A percentile compares a stretch with the other conserved stretches of the same genome.
phyloP scores from a whole-genome alignment of 192 early-diverging fungal genomes.

The Phycomyces nitens region DNA sequence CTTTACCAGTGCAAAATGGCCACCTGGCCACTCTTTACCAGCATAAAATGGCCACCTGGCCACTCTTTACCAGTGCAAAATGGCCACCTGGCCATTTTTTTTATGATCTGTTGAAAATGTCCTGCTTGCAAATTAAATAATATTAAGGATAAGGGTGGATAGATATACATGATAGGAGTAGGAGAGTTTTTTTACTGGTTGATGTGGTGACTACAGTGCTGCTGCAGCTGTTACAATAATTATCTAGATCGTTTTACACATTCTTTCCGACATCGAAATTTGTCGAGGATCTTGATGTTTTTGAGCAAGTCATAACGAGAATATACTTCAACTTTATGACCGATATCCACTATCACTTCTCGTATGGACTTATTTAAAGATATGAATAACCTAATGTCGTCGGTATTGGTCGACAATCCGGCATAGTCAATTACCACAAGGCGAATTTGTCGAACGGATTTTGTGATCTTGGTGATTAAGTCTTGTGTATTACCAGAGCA shows the following conservation, averaged over 20 bases:
- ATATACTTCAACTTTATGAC: slow-evolving; percentile 21
- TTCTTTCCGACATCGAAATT: slow-evolving; percentile 11
- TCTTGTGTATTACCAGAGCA: slow-evolving; percentile 22
- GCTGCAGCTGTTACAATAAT: not conserved
- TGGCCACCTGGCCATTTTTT: not conserved
- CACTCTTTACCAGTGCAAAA: too few relatives aligned
- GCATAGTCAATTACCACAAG: slow-evolving; percentile 23
- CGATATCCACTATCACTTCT: slow-evolving; percentile 19
- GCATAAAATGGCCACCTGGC: too few relatives aligned
- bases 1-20: too few relatives aligned
- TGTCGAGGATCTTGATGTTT: slow-evolving; percentile 11
- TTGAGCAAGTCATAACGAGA: slow-evolving; percentile 18
- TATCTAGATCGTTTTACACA: slow-evolving; percentile 7
- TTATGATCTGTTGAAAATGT: not conserved
- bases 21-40: too few relatives aligned
- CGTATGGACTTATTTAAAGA: slow-evolving; percentile 17
- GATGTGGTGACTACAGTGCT: slow-evolving; percentile 1
- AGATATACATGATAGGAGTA: slow-evolving; percentile 14
- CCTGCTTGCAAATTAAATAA: slow-evolving; percentile 8
- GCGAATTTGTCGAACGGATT: slow-evolving; percentile 20
- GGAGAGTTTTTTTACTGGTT: slow-evolving; percentile 5
- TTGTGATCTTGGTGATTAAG: slow-evolving; percentile 25
- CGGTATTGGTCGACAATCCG: slow-evolving; percentile 18
- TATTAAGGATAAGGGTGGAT: slow-evolving; percentile 13
- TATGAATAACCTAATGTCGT: slow-evolving; percentile 18